These are phyloP conservation scores for Russula brevipes DNA, from an alignment of 768 basidiomycete genomes.

Conservation along the genomic window DNA sequence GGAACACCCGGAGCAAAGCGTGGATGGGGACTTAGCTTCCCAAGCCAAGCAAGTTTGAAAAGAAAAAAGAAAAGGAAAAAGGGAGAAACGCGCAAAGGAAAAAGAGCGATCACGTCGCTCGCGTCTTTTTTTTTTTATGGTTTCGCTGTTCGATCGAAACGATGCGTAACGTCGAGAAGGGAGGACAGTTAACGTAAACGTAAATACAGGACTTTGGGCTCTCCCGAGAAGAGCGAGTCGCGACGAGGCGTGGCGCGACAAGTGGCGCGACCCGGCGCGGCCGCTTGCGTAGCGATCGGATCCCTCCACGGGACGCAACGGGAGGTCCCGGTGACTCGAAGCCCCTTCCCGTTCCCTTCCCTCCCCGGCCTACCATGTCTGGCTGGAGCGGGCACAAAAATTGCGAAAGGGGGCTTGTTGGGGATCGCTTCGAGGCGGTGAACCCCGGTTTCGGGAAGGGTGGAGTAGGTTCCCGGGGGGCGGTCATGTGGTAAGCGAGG, in stretches of 20 bases:
- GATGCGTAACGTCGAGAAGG: neutral
- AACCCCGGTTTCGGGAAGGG: neutral
- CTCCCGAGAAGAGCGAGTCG: too few species aligned
- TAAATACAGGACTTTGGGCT: too few species aligned
- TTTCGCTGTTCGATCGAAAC: constrained; percentile 8
- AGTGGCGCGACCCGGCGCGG: too few species aligned
- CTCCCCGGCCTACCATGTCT: too few species aligned
- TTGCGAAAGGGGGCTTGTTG: neutral
- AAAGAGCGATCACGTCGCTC: neutral
- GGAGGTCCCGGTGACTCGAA: neutral
- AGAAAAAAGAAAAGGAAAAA: too few species aligned
- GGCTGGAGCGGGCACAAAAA: neutral
- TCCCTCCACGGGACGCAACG: neutral
- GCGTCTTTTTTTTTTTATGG: neutral
- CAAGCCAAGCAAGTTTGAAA: too few species aligned
- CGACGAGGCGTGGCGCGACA: too few species aligned
- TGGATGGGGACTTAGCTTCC: too few species aligned
- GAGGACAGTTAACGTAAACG: too few species aligned
- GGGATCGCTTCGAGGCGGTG: neutral
- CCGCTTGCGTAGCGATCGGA: neutral
- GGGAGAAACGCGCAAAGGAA: too few species aligned
- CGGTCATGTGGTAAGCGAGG: constrained; percentile 6
- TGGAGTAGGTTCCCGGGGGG: constrained; percentile 3
- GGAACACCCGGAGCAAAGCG: too few species aligned
- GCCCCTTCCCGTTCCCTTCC: too few species aligned